phyloP scores from a whole-genome alignment of 2,329 filamentous ascomycete species.

The Diplodia seriata region DNA sequence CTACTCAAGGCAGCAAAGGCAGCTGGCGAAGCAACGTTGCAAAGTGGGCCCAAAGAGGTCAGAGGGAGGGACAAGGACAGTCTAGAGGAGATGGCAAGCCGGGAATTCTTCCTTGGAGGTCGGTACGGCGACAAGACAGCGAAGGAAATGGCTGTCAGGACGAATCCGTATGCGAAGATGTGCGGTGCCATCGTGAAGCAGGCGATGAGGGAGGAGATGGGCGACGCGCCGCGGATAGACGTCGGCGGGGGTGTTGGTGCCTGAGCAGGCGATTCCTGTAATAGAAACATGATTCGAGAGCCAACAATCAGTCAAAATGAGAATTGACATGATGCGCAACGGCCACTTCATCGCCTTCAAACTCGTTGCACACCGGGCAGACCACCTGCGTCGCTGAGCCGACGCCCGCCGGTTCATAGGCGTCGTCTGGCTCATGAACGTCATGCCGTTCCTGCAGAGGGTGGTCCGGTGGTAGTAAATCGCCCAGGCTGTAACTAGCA shows the following conservation, averaged over 20 bases:
- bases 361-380: constrained; percentile 71
- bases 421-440: constrained; percentile 28
- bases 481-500: constrained; percentile 26
- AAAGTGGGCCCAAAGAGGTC: constrained; percentile 42
- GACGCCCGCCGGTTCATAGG: constrained; percentile 33
- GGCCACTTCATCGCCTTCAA: constrained; percentile 72
- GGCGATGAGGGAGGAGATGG: constrained; percentile 63
- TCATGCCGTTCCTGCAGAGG: constrained; percentile 35
- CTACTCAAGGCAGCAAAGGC: constrained; percentile 49
- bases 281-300: not conserved
- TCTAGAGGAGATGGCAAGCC: constrained; percentile 63
- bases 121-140: constrained; percentile 64
- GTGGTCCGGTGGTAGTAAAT: constrained; percentile 28
- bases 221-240: constrained; percentile 14
- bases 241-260: constrained; percentile 29
- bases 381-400: constrained; percentile 41
- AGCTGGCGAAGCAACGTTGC: constrained; percentile 17
- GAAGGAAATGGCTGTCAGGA: constrained; percentile 64
- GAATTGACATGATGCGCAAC: constrained; percentile 70
- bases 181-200: constrained; percentile 68
- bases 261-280: not conserved
- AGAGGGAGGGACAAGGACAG: constrained; percentile 45
- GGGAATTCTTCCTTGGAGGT: constrained; percentile 62
- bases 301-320: constrained; percentile 56
- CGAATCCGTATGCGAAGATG: constrained; percentile 69